A percentile compares a stretch with the other conserved stretches of the same genome.
phyloP scores from a whole-genome alignment of 306 rosid species.

The Medicago lupulina region DNA sequence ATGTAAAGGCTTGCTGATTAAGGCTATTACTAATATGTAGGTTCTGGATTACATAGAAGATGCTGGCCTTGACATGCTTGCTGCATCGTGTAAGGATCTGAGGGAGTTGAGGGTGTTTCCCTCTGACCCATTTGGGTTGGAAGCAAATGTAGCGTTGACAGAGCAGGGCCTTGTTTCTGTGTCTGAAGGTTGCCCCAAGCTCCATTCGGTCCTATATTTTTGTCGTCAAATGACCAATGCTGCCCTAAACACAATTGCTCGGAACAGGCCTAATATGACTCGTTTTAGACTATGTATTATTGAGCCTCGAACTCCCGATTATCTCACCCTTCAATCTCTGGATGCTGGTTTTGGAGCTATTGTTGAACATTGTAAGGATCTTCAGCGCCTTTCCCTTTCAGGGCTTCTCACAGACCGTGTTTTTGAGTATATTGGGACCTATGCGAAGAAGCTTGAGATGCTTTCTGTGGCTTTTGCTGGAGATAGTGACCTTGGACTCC shows the following conservation, averaged over 20 bases:
- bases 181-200: conserved; percentile 96
- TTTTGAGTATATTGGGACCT: conserved; percentile 75
- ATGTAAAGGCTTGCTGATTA: conserved; percentile 41
- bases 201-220: conserved; percentile 88
- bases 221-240: conserved; percentile 95
- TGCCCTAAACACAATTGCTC: conserved; percentile 79
- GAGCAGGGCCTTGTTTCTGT: conserved; percentile 90
- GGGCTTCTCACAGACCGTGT: conserved; percentile 89
- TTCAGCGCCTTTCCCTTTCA: conserved; percentile 83
- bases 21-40: conserved; percentile 52
- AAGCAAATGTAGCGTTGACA: conserved; percentile 78
- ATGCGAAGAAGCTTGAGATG: conserved; percentile 94
- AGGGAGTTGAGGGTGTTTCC: conserved; percentile 94
- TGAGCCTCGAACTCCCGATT: conserved; percentile 81
- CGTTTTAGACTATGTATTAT: conserved; percentile 91
- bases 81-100: conserved; percentile 85
- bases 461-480: conserved; percentile 97
- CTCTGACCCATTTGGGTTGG: conserved; percentile 74
- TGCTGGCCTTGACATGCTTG: conserved; percentile 77
- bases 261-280: conserved; percentile 82
- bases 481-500: conserved; percentile 90
- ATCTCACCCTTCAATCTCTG: conserved; percentile 69
- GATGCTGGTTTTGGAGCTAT: conserved; percentile 96
- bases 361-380: conserved; percentile 95
- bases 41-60: conserved; percentile 97